phyloP scores from a whole-genome alignment of 306 rosid species.

The Abrus pulchellus region DNA sequence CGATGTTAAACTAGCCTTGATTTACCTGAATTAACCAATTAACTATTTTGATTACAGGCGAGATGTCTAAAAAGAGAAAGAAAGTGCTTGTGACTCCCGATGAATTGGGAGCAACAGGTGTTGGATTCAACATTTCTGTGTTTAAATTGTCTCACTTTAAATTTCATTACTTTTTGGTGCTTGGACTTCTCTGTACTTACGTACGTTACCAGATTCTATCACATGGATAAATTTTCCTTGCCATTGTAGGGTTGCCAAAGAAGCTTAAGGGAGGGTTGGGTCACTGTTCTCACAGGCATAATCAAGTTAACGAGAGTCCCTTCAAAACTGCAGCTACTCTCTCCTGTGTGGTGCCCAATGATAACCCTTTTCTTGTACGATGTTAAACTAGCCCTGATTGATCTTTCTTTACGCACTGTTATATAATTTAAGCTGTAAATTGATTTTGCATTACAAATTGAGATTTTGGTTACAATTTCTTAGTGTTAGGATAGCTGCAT shows the following conservation, averaged over 20 bases:
- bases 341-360: conserved; percentile 54
- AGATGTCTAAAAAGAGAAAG: conserved; percentile 36
- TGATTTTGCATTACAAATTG: conserved; percentile 38
- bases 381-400: background rate
- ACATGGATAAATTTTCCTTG: conserved; percentile 25
- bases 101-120: conserved; percentile 41
- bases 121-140: conserved; percentile 17
- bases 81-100: conserved; percentile 49
- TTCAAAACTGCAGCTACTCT: conserved; percentile 30
- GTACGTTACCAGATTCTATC: background rate
- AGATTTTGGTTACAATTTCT: background rate
- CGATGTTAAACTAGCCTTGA: conserved; percentile 22
- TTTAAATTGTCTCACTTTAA: background rate
- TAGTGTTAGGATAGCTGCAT: background rate
- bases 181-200: background rate
- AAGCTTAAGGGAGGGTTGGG: conserved; percentile 25
- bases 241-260: conserved; percentile 53
- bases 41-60: conserved; percentile 51
- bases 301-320: conserved; percentile 35
- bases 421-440: conserved; percentile 24
- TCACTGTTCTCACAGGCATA: conserved; percentile 33
- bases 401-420: background rate
- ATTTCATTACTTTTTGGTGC: conserved; percentile 7
- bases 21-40: conserved; percentile 18
- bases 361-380: conserved; percentile 56